These are phyloP conservation scores for Tripterygium wilfordii DNA, from an alignment of 177 flowering plant genomes.

Conservation along the genomic window DNA sequence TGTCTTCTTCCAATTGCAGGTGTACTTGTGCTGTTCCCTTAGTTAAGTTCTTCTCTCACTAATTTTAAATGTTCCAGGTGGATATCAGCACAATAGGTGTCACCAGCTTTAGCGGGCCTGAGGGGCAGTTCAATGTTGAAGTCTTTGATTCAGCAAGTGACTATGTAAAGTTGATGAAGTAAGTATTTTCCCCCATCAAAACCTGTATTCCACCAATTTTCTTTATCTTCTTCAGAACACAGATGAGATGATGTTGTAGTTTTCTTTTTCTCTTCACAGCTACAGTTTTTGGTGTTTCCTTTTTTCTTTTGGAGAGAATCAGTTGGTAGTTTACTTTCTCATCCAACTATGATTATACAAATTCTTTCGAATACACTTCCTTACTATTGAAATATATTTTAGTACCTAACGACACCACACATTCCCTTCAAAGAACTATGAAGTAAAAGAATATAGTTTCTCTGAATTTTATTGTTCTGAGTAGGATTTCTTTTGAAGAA, in stretches of 20 bases:
- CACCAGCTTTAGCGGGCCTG: constrained; percentile 74
- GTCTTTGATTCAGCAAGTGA: constrained; percentile 92
- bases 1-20: background rate
- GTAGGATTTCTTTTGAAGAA: too few species aligned
- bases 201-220: background rate
- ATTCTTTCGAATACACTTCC: too few species aligned
- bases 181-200: constrained; percentile 27
- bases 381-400: too few species aligned
- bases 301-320: too few species aligned
- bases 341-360: too few species aligned
- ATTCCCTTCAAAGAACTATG: too few species aligned
- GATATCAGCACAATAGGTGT: constrained; percentile 62
- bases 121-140: constrained; percentile 89
- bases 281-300: too few species aligned
- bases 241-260: background rate
- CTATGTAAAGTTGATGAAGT: constrained; percentile 96
- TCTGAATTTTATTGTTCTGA: too few species aligned
- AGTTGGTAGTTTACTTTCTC: too few species aligned
- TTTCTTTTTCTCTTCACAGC: too few species aligned
- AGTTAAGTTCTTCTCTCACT: background rate
- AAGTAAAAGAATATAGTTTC: too few species aligned
- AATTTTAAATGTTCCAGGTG: constrained; percentile 40
- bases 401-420: too few species aligned
- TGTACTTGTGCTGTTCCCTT: background rate
- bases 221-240: constrained; percentile 2